Evolutionary conservation across 139 green algal genomes (phyloP).

Genomic region (Volvox reticuliferus): DNA sequence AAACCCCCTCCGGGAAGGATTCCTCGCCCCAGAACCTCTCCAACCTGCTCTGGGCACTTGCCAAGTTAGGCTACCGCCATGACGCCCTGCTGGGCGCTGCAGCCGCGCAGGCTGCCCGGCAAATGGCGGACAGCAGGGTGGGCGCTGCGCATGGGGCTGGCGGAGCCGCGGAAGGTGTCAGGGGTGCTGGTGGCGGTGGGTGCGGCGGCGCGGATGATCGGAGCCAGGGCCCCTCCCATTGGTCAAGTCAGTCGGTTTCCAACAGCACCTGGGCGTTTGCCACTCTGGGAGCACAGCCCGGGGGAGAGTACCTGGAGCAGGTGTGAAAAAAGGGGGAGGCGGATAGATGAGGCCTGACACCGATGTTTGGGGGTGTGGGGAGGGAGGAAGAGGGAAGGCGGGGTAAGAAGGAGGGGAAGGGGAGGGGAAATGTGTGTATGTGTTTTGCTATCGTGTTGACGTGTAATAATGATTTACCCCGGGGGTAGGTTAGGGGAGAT

Average conservation of each 20-base stretch:
- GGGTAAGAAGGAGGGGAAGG: too few species aligned
- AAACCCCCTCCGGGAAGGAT: not conserved
- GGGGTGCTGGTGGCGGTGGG: not conserved
- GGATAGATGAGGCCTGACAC: not conserved
- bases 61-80: constrained; percentile 58
- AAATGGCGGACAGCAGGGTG: constrained; percentile 36
- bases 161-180: not conserved
- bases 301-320: constrained; percentile 14
- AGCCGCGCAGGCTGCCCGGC: not conserved
- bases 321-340: not conserved
- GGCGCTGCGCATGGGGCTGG: not conserved
- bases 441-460: not conserved
- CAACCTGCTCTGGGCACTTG: constrained; percentile 75
- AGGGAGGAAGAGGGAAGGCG: too few species aligned
- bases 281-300: constrained; percentile 55
- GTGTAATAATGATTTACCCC: not conserved
- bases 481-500: too few species aligned
- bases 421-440: not conserved
- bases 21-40: constrained; percentile 54
- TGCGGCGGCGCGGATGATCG: not conserved
- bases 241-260: constrained; percentile 62
- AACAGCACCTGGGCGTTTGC: constrained; percentile 73
- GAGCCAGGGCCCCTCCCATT: not conserved
- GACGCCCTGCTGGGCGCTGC: not conserved
- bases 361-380: not conserved